Conservation (phyloP, 1,284 basidiomycete species). For the Irpex sp. region DNA sequence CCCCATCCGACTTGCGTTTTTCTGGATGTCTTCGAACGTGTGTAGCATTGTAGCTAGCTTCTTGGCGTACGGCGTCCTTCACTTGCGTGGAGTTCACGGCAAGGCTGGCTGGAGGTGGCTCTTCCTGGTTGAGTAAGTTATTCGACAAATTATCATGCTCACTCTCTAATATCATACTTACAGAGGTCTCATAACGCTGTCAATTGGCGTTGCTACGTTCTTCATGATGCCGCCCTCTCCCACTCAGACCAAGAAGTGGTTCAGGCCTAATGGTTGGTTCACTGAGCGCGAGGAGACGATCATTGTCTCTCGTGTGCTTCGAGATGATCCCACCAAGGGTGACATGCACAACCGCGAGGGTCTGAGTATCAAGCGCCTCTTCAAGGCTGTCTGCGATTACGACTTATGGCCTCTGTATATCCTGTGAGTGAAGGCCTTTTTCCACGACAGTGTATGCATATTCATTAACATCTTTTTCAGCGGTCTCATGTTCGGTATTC, state of each 20-base stretch:
- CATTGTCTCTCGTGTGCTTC: constrained; percentile 12
- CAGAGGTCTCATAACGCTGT: constrained; percentile 42
- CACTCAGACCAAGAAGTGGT: constrained; percentile 51
- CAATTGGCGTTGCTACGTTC: constrained; percentile 55
- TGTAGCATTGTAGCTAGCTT: constrained; percentile 50
- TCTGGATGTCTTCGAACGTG: constrained; percentile 57
- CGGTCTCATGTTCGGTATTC: constrained; percentile 24
- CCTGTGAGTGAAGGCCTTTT: constrained; percentile 21
- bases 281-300: constrained; percentile 31
- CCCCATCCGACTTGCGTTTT: constrained; percentile 56
- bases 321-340: constrained; percentile 13
- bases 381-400: constrained; percentile 27
- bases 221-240: constrained; percentile 64
- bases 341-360: constrained; percentile 73
- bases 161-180: neutral
- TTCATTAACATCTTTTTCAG: constrained; percentile 29
- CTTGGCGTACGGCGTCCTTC: constrained; percentile 55
- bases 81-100: constrained; percentile 51
- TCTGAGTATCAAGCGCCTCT: constrained; percentile 44
- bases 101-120: constrained; percentile 52
- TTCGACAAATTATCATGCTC: neutral
- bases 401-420: constrained; percentile 14
- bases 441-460: constrained; percentile 21
- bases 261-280: constrained; percentile 47
- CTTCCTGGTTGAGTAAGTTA: constrained; percentile 40